phyloP scores from a whole-genome alignment of 306 rosid genomes.

The Argentina anserina region DNA sequence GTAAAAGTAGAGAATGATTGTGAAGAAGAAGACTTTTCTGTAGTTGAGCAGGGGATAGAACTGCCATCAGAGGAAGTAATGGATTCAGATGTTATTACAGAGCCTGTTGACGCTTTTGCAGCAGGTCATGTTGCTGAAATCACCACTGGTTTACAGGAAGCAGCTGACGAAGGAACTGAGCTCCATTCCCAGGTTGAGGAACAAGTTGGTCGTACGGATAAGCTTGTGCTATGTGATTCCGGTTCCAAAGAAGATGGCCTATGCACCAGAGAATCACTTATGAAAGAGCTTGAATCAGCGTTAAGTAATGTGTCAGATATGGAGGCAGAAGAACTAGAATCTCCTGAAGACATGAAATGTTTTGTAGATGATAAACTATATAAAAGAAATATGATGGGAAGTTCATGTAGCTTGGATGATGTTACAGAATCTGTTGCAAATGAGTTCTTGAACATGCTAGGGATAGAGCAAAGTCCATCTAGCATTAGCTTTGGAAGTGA shows the following conservation, averaged over 20 bases:
- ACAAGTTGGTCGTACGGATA: slow-evolving; percentile 31
- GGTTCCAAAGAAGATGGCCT: slow-evolving; percentile 29
- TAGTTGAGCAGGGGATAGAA: slow-evolving; percentile 54
- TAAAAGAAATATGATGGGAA: slow-evolving; percentile 25
- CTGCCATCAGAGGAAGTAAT: slow-evolving; percentile 34
- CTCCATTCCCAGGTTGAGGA: slow-evolving; percentile 30
- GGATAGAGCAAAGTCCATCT: slow-evolving; percentile 53
- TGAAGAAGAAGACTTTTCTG: slow-evolving; percentile 46
- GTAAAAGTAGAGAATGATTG: slow-evolving; percentile 30
- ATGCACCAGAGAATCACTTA: slow-evolving; percentile 51
- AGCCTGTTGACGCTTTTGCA: slow-evolving; percentile 38
- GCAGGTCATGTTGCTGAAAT: slow-evolving; percentile 26
- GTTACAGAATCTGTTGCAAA: slow-evolving; percentile 54
- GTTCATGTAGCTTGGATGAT: slow-evolving; percentile 57
- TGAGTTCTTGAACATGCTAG: slow-evolving; percentile 73
- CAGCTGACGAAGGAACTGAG: slow-evolving; percentile 28
- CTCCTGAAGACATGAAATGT: slow-evolving; percentile 44
- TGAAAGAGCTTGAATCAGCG: slow-evolving; percentile 79
- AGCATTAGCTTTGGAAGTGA: slow-evolving; percentile 64
- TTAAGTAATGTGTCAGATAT: slow-evolving; percentile 47
- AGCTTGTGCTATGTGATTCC: slow-evolving; percentile 21
- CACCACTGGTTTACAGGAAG: slow-evolving; percentile 26
- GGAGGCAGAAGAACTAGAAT: slow-evolving; percentile 56
- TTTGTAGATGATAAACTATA: slow-evolving; percentile 35
- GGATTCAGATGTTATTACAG: slow-evolving; percentile 26